Percentiles rank a stretch among this genome's conserved stretches.
These are phyloP conservation scores for Aspergillus sp. DNA, from an alignment of 2,329 filamentous ascomycete genomes.

Conservation along the genomic window DNA sequence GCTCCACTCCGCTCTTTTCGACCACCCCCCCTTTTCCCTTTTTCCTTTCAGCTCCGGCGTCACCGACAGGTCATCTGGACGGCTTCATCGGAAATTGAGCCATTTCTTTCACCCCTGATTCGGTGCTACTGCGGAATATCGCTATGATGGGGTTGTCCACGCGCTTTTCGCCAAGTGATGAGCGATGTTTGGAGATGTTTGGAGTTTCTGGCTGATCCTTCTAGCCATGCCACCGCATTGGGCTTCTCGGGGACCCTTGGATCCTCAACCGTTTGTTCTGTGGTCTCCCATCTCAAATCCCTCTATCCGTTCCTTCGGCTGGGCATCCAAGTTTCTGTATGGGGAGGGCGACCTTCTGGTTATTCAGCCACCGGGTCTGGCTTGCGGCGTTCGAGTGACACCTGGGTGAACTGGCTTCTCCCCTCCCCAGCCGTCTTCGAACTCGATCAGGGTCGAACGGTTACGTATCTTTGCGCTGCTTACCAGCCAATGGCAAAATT, in stretches of 20 bases:
- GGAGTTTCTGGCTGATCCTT: background rate
- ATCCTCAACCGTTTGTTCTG: background rate
- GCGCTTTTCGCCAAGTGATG: background rate
- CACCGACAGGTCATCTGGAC: background rate
- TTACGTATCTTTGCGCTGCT: slow-evolving; percentile 2
- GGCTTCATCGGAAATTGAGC: background rate
- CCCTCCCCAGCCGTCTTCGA: background rate
- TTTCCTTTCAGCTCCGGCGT: slow-evolving; percentile 2
- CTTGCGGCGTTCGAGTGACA: background rate
- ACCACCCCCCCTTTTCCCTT: too few relatives aligned
- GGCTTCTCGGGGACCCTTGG: background rate
- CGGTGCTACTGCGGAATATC: background rate
- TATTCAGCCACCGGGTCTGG: background rate
- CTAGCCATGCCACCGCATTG: background rate
- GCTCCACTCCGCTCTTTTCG: background rate
- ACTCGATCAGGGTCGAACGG: background rate
- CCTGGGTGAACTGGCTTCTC: background rate
- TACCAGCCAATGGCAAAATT: slow-evolving; percentile 7
- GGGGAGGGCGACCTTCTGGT: background rate
- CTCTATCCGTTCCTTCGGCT: background rate
- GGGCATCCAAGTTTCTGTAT: background rate
- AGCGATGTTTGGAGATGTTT: too few relatives aligned
- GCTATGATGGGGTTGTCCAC: background rate
- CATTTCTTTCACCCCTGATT: background rate
- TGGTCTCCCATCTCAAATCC: background rate